Conservation (phyloP, 805 yeast species). For the Phaffomyces opuntiae region DNA sequence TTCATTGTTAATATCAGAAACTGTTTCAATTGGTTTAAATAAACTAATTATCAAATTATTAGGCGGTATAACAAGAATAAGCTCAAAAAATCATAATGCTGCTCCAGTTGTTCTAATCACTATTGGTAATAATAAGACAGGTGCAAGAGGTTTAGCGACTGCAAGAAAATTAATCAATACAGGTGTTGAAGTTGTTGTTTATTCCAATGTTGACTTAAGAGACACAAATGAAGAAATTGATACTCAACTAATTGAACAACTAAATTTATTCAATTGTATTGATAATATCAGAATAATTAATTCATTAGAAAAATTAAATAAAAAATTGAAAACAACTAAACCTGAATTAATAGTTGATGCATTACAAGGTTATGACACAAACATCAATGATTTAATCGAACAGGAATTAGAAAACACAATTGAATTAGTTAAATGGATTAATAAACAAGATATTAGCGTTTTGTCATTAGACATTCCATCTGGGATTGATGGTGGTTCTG, state of each 20-base stretch:
- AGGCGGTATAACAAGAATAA: constrained; percentile 64
- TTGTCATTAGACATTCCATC: constrained; percentile 76
- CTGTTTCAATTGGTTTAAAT: constrained; percentile 61
- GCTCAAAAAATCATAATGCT: constrained; percentile 62
- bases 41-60: constrained; percentile 51
- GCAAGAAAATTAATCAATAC: constrained; percentile 75
- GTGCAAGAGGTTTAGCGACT: constrained; percentile 67
- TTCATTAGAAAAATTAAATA: constrained; percentile 28
- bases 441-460: constrained; percentile 33
- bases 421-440: constrained; percentile 61
- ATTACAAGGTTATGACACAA: constrained; percentile 75
- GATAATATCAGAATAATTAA: constrained; percentile 47
- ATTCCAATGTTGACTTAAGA: constrained; percentile 7
- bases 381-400: constrained; percentile 46
- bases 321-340: constrained; percentile 39
- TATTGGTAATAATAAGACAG: constrained; percentile 69
- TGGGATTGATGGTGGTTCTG: constrained; percentile 81
- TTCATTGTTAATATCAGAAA: constrained; percentile 45
- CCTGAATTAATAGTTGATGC: constrained; percentile 79
- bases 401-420: constrained; percentile 33
- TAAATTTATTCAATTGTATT: constrained; percentile 45
- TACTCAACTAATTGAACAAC: constrained; percentile 36
- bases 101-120: constrained; percentile 46
- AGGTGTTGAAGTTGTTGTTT: constrained; percentile 56
- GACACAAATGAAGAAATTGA: constrained; percentile 12